These are phyloP conservation scores for Ichthyophthirius multifiliis DNA, from an alignment of 169 alveolate genomes.

Conservation along the genomic window DNA sequence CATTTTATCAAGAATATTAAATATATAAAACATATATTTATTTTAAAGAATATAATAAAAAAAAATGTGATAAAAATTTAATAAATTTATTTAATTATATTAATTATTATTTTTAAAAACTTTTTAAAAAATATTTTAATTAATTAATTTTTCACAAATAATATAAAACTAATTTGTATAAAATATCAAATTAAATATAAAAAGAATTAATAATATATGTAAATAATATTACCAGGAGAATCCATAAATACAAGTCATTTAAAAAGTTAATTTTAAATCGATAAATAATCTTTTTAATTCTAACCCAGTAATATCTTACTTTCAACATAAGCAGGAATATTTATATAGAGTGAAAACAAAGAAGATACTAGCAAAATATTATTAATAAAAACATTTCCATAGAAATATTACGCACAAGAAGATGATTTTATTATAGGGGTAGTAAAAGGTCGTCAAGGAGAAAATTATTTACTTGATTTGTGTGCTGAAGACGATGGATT, in stretches of 20 bases:
- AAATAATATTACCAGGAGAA: neutral
- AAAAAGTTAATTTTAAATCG: neutral
- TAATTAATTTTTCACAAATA: too few species aligned
- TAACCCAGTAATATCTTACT: neutral
- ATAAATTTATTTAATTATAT: too few species aligned
- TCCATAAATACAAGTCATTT: neutral
- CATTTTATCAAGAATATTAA: too few species aligned
- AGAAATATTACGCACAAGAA: slow-evolving; percentile 6
- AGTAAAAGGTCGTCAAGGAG: neutral
- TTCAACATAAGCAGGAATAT: neutral
- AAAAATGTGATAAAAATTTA: too few species aligned
- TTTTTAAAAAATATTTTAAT: too few species aligned
- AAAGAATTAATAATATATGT: too few species aligned
- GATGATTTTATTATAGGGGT: slow-evolving; percentile 13
- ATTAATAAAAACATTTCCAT: neutral
- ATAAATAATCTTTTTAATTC: neutral
- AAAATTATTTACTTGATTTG: neutral
- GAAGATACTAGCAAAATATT: neutral
- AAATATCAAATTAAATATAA: too few species aligned
- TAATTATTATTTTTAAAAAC: too few species aligned
- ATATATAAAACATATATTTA: too few species aligned
- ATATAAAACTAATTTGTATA: too few species aligned
- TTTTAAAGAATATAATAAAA: too few species aligned
- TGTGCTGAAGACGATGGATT: neutral
- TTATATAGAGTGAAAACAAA: neutral